A percentile compares a stretch with the other conserved stretches of the same genome.
Evolutionary conservation across 1,284 basidiomycete species (phyloP).

Genomic region (Rhizoctonia solani): DNA sequence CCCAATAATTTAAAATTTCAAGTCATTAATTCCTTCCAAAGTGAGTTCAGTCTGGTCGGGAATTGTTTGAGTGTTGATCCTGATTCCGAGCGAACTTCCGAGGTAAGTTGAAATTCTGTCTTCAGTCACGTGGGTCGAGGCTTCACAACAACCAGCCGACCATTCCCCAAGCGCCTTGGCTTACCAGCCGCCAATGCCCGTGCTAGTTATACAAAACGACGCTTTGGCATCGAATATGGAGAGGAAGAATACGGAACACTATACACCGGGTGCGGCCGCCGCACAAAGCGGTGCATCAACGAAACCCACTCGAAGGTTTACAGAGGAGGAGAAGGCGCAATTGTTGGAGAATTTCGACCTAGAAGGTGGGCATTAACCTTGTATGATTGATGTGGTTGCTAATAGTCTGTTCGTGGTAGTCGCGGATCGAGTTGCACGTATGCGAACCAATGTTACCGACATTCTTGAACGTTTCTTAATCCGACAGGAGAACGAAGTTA

Average conservation of each 20-base stretch:
- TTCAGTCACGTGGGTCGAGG: neutral
- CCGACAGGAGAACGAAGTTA: conserved; percentile 72
- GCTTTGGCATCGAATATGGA: conserved; percentile 5
- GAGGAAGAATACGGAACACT: conserved; percentile 16
- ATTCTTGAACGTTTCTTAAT: conserved; percentile 68
- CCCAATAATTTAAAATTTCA: too few species aligned
- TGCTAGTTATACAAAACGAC: conserved; percentile 2
- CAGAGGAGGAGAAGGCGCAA: conserved; percentile 69
- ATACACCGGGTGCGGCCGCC: conserved; percentile 5
- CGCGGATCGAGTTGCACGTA: conserved; percentile 66
- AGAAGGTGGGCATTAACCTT: conserved; percentile 58
- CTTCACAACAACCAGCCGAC: neutral
- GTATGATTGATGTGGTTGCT: conserved; percentile 12
- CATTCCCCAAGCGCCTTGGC: neutral
- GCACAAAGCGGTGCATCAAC: conserved; percentile 11
- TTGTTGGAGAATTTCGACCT: conserved; percentile 75
- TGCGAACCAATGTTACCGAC: conserved; percentile 71
- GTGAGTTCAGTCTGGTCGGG: too few species aligned
- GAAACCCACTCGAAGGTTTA: conserved; percentile 46
- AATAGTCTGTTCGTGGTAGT: conserved; percentile 50
- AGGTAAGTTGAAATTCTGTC: neutral
- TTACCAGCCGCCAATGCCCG: conserved; percentile 12
- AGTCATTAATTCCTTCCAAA: too few species aligned
- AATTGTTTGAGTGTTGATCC: too few species aligned
- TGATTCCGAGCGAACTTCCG: too few species aligned